These are phyloP conservation scores for Trichopus zeylanicus DNA, from an alignment of 116 monocot species.

Conservation along the genomic window DNA sequence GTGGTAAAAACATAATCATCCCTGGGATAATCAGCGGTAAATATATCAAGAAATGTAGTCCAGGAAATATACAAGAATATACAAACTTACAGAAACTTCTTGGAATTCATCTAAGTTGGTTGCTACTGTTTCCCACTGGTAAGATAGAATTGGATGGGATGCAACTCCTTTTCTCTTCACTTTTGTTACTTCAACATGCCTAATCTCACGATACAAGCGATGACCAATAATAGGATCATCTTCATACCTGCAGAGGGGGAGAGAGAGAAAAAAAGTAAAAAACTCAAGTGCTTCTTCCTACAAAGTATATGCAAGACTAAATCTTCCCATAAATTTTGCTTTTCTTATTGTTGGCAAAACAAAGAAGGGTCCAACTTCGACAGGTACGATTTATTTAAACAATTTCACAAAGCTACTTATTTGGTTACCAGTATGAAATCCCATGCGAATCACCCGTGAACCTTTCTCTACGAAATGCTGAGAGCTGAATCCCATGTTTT, in stretches of 20 bases:
- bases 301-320: no score
- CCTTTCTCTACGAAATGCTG: constrained; percentile 81
- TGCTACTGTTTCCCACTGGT: constrained; percentile 95
- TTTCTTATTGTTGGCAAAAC: no score
- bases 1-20: no score
- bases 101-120: constrained; percentile 93
- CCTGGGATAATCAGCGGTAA: no score
- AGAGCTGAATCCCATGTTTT: constrained; percentile 76
- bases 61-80: not conserved
- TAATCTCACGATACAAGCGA: constrained; percentile 88
- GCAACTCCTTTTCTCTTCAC: constrained; percentile 50
- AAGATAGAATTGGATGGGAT: constrained; percentile 32
- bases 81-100: constrained; percentile 87
- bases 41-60: no score
- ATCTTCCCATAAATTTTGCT: no score
- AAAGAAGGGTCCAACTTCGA: no score
- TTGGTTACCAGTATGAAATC: constrained; percentile 81
- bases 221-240: constrained; percentile 93
- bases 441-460: constrained; percentile 88
- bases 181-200: constrained; percentile 58
- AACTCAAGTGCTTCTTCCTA: no score
- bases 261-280: no score
- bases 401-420: not conserved
- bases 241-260: constrained; percentile 99
- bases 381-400: no score